Percentiles rank a stretch among this genome's conserved stretches.
These are phyloP conservation scores for Elongisporangium anandrum DNA, from an alignment of 352 stramenopile species.

Conservation along the genomic window DNA sequence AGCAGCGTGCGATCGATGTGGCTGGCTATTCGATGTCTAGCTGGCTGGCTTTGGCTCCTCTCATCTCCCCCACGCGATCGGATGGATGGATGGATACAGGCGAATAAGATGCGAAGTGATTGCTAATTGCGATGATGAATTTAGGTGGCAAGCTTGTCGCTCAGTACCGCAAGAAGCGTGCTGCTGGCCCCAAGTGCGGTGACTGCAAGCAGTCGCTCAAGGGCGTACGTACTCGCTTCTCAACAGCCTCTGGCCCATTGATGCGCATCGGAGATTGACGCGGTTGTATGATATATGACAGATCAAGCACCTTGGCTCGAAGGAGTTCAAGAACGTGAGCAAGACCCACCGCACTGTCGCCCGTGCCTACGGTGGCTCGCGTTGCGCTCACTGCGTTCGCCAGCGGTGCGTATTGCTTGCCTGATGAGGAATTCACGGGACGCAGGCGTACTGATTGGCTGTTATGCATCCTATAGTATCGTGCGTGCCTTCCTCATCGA, in stretches of 20 bases:
- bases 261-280: neutral
- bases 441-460: too few relatives aligned
- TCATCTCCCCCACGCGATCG: neutral
- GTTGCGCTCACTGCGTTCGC: conserved; percentile 93
- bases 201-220: conserved; percentile 94
- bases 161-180: conserved; percentile 95
- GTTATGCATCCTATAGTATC: conserved; percentile 54
- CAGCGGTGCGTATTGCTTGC: conserved; percentile 48
- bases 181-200: conserved; percentile 93
- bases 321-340: conserved; percentile 80
- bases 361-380: conserved; percentile 95
- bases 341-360: conserved; percentile 93
- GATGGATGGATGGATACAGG: conserved; percentile 4
- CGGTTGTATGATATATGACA: conserved; percentile 10
- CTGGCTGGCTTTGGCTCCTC: neutral
- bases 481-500: conserved; percentile 98
- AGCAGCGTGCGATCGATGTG: neutral
- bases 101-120: neutral
- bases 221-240: conserved; percentile 22
- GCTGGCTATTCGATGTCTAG: too few relatives aligned
- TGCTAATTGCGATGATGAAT: neutral
- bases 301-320: conserved; percentile 83
- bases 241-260: neutral
- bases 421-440: neutral
- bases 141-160: conserved; percentile 88